Evolutionary conservation across 805 yeast species (phyloP).

Genomic region (Ogataea thermomethanolica): DNA sequence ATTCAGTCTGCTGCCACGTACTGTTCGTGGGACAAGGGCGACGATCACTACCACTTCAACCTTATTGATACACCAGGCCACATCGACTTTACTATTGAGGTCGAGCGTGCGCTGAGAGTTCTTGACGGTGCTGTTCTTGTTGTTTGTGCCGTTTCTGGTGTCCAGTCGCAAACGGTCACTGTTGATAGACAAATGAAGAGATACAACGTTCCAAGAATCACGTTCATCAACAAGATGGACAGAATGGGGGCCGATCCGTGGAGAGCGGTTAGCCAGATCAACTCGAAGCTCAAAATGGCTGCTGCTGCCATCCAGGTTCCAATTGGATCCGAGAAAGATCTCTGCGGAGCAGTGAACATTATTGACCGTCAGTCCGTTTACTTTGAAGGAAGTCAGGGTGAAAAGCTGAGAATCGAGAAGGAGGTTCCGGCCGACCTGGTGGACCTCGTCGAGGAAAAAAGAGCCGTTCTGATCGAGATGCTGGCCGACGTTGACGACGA

Average conservation of each 20-base stretch:
- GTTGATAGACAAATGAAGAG: constrained; percentile 99
- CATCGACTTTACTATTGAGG: constrained; percentile 97
- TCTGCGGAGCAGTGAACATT: constrained; percentile 87
- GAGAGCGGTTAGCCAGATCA: constrained; percentile 88
- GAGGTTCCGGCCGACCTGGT: constrained; percentile 76
- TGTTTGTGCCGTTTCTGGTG: constrained; percentile 98
- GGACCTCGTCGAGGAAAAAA: constrained; percentile 85
- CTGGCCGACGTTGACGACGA: constrained; percentile 98
- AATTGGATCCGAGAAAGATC: constrained; percentile 84
- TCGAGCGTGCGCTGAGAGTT: constrained; percentile 96
- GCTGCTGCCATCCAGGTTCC: constrained; percentile 99
- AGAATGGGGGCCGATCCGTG: constrained; percentile 99
- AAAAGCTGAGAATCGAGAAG: constrained; percentile 53
- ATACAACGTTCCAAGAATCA: constrained; percentile 93
- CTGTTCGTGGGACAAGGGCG: constrained; percentile 88
- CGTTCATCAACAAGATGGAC: constrained; percentile 98
- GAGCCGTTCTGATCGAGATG: constrained; percentile 82
- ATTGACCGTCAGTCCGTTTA: constrained; percentile 83
- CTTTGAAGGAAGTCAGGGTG: constrained; percentile 91
- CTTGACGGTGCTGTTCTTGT: constrained; percentile 97
- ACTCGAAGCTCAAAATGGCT: constrained; percentile 79
- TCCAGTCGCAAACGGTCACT: constrained; percentile 96
- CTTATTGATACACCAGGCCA: constrained; percentile 98
- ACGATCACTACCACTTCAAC: constrained; percentile 75
- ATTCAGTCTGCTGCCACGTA: constrained; percentile 98